These are phyloP conservation scores for Aspergillus latus DNA, from an alignment of 2,329 filamentous ascomycete genomes.

Conservation along the genomic window DNA sequence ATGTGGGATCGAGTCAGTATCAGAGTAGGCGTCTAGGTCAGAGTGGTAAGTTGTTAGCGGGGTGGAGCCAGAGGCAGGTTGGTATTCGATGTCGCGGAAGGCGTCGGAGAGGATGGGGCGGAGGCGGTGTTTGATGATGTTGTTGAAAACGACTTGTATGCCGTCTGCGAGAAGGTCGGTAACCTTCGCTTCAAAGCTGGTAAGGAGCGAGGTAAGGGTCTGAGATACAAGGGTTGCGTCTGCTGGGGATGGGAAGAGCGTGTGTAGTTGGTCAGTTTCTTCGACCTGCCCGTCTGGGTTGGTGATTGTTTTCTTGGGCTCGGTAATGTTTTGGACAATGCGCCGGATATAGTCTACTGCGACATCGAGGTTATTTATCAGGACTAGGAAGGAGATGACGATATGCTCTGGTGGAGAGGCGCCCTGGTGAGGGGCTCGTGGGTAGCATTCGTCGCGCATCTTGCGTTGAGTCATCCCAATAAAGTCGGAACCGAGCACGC, in stretches of 20 bases:
- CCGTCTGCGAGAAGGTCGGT: slow-evolving; percentile 81
- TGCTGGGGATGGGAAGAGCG: slow-evolving; percentile 76
- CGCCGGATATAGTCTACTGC: slow-evolving; percentile 89
- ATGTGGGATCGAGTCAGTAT: slow-evolving; percentile 38
- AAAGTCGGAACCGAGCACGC: slow-evolving; percentile 84
- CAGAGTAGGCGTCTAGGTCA: slow-evolving; percentile 45
- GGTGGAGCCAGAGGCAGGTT: slow-evolving; percentile 57
- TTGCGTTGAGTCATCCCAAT: slow-evolving; percentile 96
- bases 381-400: slow-evolving; percentile 83
- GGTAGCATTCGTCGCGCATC: slow-evolving; percentile 95
- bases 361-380: slow-evolving; percentile 94
- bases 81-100: slow-evolving; percentile 90
- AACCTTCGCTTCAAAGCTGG: slow-evolving; percentile 73
- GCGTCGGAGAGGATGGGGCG: slow-evolving; percentile 82
- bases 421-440: slow-evolving; percentile 73
- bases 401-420: slow-evolving; percentile 83
- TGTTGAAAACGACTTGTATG: slow-evolving; percentile 79
- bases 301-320: slow-evolving; percentile 27
- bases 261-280: slow-evolving; percentile 47
- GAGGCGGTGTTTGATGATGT: slow-evolving; percentile 81
- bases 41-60: slow-evolving; percentile 31
- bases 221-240: slow-evolving; percentile 70
- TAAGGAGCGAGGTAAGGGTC: slow-evolving; percentile 67
- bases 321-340: slow-evolving; percentile 72
- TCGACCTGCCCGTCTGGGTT: slow-evolving; percentile 21